Percentiles rank a stretch among this genome's conserved stretches.
phyloP scores from a whole-genome alignment of 768 basidiomycete genomes.

The Neoboletus brunneissimus region DNA sequence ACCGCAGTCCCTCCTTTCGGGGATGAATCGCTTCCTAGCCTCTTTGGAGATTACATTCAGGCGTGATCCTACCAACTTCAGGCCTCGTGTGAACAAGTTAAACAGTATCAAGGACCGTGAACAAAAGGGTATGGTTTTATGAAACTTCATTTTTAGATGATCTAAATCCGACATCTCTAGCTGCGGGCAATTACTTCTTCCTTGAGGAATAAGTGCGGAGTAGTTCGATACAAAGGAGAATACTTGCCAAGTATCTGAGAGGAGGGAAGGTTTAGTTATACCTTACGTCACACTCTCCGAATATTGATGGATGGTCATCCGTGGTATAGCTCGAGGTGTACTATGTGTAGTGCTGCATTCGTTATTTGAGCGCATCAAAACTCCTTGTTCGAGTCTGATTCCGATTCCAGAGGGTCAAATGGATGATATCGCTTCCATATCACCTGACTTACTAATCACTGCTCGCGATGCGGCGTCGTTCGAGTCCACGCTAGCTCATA shows the following conservation, averaged over 20 bases:
- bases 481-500: background rate
- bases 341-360: conserved; percentile 9
- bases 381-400: background rate
- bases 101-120: conserved; percentile 85
- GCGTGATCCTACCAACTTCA: conserved; percentile 93
- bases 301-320: conserved; percentile 8
- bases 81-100: conserved; percentile 84
- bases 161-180: conserved; percentile 37
- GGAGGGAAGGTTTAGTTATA: conserved; percentile 17
- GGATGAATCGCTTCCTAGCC: conserved; percentile 97
- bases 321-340: conserved; percentile 8
- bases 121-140: conserved; percentile 62
- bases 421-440: background rate
- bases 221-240: background rate
- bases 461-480: background rate
- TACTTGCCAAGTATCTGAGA: background rate
- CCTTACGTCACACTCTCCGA: background rate
- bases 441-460: background rate
- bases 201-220: conserved; percentile 61
- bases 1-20: conserved; percentile 90
- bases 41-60: conserved; percentile 97
- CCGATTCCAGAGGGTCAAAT: background rate
- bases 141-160: background rate
- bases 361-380: conserved; percentile 10
- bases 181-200: conserved; percentile 89